Base-by-base conservation (phyloP, 768 basidiomycete species). In the Cantharellus anzutake region DNA sequence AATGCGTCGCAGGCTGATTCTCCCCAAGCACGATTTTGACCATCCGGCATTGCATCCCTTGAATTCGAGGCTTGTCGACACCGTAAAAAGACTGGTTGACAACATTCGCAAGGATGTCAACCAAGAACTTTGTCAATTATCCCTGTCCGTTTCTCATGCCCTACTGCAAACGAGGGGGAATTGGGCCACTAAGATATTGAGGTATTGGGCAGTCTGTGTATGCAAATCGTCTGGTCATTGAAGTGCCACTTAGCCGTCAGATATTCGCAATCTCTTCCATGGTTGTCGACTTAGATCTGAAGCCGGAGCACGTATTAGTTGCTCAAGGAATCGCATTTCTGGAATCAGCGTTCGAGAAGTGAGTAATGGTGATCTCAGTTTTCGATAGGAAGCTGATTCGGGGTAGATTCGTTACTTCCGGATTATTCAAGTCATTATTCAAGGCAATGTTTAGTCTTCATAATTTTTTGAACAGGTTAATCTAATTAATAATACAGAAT, bases 51-150 rank as follows among this genome's bases (percentile, higher is more conserved):
- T 87, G 59, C 73, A 69, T 56, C 78, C 79, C 64, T 73, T 84
- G 38, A 79, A 81, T 53, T 72, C 71, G 39, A 63, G 70, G 11
- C 70, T 86, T 2, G 75, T 79, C 42, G 73, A 69, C 56, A 80
- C 83, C 0, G 72, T 83, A 11, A 66, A 73, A 39, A 73, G 75
- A 29, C 71, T 76, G 1, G 68, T 82, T 57, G 80, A 78, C 39
- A 65, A 81, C 4, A 64, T 82, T 42, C 68, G 76, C 3, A 69
- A 73, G 48, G 76, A 82, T 42, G 69, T 82, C 56, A 81, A 78
- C 65, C 80, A 83, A 57, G 85, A 87, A 64, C 64, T 84, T 38
- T 79, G 82, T 4, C 82, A 84, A 62, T 70, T 86, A 4, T 75
- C 79, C 16, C 67, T 88, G 51, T 79, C 82, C 2, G 74, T 76